Evolutionary conservation across 345 rosid genomes (phyloP).

Genomic region (Odontarrhena argentea): DNA sequence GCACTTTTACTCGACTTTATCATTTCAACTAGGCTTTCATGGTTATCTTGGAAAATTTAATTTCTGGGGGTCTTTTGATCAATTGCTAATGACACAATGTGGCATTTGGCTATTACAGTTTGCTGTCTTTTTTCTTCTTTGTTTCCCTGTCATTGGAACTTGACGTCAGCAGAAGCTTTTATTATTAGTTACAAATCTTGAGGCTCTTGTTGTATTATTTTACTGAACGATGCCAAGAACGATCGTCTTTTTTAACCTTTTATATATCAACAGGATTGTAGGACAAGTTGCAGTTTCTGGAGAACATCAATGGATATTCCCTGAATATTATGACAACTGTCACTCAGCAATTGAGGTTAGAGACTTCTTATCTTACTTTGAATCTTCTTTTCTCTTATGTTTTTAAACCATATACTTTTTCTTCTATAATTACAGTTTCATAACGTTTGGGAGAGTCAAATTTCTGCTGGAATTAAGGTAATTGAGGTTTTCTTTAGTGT

Average conservation of each 20-base stretch:
- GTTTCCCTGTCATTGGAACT: neutral
- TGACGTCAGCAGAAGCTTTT: slow-evolving; percentile 11
- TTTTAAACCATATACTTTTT: neutral
- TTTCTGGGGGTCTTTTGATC: neutral
- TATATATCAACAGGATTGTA: slow-evolving; percentile 62
- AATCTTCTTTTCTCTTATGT: neutral
- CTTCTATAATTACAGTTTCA: slow-evolving; percentile 49
- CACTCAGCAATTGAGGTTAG: slow-evolving; percentile 66
- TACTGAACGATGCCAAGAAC: neutral
- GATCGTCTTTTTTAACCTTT: slow-evolving; percentile 9
- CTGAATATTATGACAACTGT: slow-evolving; percentile 49
- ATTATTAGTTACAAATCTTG: neutral
- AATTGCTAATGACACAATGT: neutral
- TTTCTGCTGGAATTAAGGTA: slow-evolving; percentile 83
- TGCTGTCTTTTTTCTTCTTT: neutral
- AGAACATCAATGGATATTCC: slow-evolving; percentile 71
- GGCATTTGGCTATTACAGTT: neutral
- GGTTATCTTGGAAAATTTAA: slow-evolving; percentile 2
- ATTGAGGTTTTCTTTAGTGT: slow-evolving; percentile 17
- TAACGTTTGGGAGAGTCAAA: slow-evolving; percentile 83
- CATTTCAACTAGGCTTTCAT: slow-evolving; percentile 15
- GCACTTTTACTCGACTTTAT: slow-evolving; percentile 12
- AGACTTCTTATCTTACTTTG: slow-evolving; percentile 4
- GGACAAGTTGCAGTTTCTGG: slow-evolving; percentile 88
- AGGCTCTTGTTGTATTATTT: slow-evolving; percentile 1